A percentile compares a stretch with the other conserved stretches of the same genome.
phyloP scores from a whole-genome alignment of 495 filamentous ascomycete genomes.

The Xylaria cubensis region DNA sequence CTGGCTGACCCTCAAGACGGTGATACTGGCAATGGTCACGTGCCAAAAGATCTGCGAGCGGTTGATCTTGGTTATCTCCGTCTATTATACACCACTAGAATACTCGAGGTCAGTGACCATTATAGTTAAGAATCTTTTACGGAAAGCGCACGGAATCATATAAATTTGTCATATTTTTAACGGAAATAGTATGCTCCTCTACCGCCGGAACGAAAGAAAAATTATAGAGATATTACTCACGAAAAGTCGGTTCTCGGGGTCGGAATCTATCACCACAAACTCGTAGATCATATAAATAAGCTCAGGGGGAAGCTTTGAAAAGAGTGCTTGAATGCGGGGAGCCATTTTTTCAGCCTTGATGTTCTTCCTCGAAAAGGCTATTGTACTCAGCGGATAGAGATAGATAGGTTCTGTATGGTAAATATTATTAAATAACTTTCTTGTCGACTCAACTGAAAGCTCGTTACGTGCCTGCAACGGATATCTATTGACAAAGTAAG shows the following conservation, averaged over 20 bases:
- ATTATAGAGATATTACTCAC: neutral
- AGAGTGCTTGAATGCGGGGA: too few species aligned
- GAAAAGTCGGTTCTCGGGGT: neutral
- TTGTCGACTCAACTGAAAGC: neutral
- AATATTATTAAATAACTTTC: neutral
- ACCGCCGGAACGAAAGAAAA: neutral
- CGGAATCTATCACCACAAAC: neutral
- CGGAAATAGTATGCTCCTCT: neutral
- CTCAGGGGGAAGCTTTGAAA: neutral
- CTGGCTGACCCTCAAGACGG: neutral
- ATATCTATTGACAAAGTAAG: too few species aligned
- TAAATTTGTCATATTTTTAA: neutral
- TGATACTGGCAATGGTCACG: neutral
- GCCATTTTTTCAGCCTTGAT: neutral
- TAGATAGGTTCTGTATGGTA: neutral
- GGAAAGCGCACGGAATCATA: neutral
- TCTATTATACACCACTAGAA: neutral
- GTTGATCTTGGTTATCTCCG: neutral
- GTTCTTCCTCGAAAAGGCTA: neutral
- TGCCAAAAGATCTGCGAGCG: neutral
- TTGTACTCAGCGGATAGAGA: too few species aligned
- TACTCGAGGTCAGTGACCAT: neutral
- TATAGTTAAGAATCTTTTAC: neutral
- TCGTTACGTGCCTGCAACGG: neutral
- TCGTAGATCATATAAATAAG: neutral